Base-by-base conservation (phyloP, 148 eudicot species). In the Camellia sinensis region DNA sequence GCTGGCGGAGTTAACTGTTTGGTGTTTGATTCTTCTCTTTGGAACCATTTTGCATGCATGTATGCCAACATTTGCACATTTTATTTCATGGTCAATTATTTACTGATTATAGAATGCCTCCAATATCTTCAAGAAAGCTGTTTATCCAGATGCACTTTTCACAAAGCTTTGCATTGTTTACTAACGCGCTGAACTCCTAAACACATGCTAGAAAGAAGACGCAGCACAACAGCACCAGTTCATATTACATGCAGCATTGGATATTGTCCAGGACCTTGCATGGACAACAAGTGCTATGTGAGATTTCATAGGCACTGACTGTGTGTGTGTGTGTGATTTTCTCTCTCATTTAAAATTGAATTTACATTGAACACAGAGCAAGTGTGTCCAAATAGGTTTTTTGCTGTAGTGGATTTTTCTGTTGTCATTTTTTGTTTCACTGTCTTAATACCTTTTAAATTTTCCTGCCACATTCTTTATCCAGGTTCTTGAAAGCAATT, bases 271-370 rank as follows among this genome's bases (percentile, higher is more conserved):
- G 86, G 98, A 94, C 85, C 91, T 89, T 74, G 99, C 99, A n/a
- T 95, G 99, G 99, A 91, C 97, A 80, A 96, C 98, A 17, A 94
- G 99, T 90, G 99, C 99, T 56, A 96, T 96, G 98, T 96, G 81
- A 90, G 93, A 73, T 79, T 71, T 65, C 19, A 46, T 66, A 62
- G 7, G 57, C 21, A 65, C 13, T 41, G 68, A 2, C 18, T 63
- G 64, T 75, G 21, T 48, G 54, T 53, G 12, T 46, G 14, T 0
- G 2, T 71, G 6, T 48, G 57, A 43, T 6, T 70, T 4, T 45
- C 0, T 70, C 12, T n/a, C 22, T 70, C 46, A 3, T 61, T 41
- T 69, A n/a, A 21, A 15, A 18, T 66, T 18, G 9, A 21, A 59
- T 18, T 69, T 4, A 18, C n/a, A 19, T n/a, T 45, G 17, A 52